Base-by-base conservation (phyloP, 2,329 filamentous ascomycete genomes). In the Aspergillus piperis region DNA sequence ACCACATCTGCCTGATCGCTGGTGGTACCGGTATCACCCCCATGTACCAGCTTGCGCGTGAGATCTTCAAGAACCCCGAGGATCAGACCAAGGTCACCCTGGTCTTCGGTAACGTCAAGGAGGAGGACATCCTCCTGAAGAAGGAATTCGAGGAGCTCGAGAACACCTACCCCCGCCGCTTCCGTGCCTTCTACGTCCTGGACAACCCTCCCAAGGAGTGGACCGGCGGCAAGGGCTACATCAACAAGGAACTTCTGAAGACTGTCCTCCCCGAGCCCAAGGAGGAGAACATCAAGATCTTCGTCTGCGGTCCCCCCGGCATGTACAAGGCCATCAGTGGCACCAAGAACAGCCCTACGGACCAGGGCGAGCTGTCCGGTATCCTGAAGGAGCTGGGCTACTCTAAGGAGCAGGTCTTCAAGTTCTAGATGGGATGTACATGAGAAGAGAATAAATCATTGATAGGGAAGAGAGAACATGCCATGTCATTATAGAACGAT, bases 1-100 rank as follows among this genome's bases (percentile, higher is more conserved):
- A 91, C 62, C 92, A 98, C 82, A 74, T 82, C 67, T 75, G 73
- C 54, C 66, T 82, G 69, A 78, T 99, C 64, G 92, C 94, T n/a
- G 95, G 95, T 70, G 95, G 95, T 66, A 97, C 95, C 7, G 95
- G 95, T 63, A 96, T 99, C 77, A 95, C 95, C 10, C 95, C 95
- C 68, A 97, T 98, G 94, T 98, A 91, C 84, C 95, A 99, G 83
- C 88, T 99, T 49, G 83, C 87, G 66, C 91, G 91, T 64, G 85
- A 88, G 73, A 96, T 99, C 81, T 96, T 98, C 88, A 91, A 89
- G 80, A 96, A 97, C 86, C 92, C 94, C 62, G 86, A 91, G 47
- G 95, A 99, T 82, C 93, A 95, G 86, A 99, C 95, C 70, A 96
- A 96, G 83, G 92, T 99, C 44, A 98, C 94, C 5, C 87, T 99